phyloP scores from a whole-genome alignment of 345 rosid species.

The Cardamine resedifolia region DNA sequence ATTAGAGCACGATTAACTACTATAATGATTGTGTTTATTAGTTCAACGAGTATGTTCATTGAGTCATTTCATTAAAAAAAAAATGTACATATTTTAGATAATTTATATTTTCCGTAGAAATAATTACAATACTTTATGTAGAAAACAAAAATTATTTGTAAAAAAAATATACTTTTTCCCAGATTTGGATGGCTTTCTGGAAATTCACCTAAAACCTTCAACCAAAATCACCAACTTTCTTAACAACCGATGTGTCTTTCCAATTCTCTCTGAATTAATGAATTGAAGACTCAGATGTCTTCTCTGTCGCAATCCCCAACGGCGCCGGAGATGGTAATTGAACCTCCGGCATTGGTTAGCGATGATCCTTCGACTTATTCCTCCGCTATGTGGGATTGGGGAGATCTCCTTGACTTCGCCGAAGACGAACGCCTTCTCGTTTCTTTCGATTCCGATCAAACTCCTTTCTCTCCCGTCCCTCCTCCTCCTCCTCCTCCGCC shows the following conservation, averaged over 20 bases:
- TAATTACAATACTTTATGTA: neutral
- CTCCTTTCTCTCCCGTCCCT: constrained; percentile 19
- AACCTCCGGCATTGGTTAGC: constrained; percentile 36
- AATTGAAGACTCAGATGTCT: constrained; percentile 21
- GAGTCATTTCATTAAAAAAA: neutral
- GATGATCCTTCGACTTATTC: constrained; percentile 44
- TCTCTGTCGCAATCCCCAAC: constrained; percentile 33
- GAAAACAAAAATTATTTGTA: neutral
- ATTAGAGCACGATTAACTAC: constrained; percentile 25
- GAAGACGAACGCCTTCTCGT: constrained; percentile 55
- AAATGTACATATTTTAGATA: constrained; percentile 9
- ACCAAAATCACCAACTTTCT: constrained; percentile 37
- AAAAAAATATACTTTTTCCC: neutral
- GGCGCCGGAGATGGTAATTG: constrained; percentile 43
- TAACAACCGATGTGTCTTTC: constrained; percentile 31
- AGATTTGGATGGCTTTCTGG: constrained; percentile 20
- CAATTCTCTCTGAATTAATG: constrained; percentile 2
- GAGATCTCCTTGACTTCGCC: constrained; percentile 76
- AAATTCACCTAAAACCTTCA: constrained; percentile 32
- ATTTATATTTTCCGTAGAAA: neutral
- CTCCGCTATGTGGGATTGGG: constrained; percentile 77
- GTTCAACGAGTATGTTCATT: constrained; percentile 10
- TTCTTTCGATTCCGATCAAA: constrained; percentile 43
- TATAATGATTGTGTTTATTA: constrained; percentile 9
- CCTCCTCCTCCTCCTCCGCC: constrained; percentile 30